Evolutionary conservation across 2,329 filamentous ascomycete genomes (phyloP).

Genomic region (Fonsecaea erecta): DNA sequence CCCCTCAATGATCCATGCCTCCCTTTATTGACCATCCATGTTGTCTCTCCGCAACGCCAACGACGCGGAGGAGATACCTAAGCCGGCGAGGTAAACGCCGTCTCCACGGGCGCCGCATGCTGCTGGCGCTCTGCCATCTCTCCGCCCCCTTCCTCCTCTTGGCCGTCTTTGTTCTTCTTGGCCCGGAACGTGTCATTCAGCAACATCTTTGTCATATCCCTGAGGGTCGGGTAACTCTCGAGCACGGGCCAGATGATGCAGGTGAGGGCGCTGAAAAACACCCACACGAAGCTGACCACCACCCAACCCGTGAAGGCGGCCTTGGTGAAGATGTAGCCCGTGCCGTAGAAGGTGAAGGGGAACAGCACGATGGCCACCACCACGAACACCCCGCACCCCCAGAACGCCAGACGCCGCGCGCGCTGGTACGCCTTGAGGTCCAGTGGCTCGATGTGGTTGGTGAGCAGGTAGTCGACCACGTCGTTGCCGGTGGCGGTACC

Average conservation of each 20-base stretch:
- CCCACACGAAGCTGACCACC: constrained; percentile 75
- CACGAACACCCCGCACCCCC: not conserved
- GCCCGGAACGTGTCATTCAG: not conserved
- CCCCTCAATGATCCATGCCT: too few species aligned
- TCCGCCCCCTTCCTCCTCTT: too few species aligned
- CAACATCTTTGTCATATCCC: not conserved
- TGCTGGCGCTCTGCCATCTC: too few species aligned
- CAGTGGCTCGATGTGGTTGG: not conserved
- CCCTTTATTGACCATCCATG: too few species aligned
- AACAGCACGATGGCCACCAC: constrained; percentile 62
- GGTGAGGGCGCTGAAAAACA: constrained; percentile 71
- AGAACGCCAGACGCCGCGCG: not conserved
- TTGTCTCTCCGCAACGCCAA: too few species aligned
- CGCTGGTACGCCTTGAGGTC: not conserved
- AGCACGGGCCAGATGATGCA: constrained; percentile 81
- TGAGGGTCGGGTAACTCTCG: constrained; percentile 60
- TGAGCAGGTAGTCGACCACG: not conserved
- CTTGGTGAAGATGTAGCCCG: constrained; percentile 1
- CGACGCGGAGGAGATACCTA: too few species aligned
- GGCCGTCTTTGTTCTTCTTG: not conserved
- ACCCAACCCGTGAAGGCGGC: constrained; percentile 77
- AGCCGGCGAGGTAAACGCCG: too few species aligned
- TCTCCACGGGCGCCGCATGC: too few species aligned
- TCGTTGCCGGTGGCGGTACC: not conserved
- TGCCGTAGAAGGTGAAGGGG: constrained; percentile 73